Evolutionary conservation across 164 flowering plant genomes (phyloP).

Genomic region (Magnolia kwangsiensis): DNA sequence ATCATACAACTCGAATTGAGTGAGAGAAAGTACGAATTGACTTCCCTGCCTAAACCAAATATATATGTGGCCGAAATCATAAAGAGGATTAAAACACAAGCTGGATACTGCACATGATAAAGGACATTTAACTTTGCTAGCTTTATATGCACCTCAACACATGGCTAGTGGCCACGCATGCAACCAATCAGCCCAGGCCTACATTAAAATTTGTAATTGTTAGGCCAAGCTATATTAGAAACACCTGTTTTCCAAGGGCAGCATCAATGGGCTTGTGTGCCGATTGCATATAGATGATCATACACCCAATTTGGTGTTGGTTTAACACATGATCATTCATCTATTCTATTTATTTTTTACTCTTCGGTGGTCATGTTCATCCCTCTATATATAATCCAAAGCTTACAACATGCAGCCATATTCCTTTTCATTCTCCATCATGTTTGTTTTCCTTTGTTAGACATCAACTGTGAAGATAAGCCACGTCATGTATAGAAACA

Average conservation of each 20-base stretch:
- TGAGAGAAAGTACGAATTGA: too few relatives aligned
- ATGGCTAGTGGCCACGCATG: too few relatives aligned
- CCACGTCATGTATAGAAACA: conserved; percentile 73
- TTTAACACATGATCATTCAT: neutral
- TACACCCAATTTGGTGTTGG: neutral
- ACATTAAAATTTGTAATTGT: neutral
- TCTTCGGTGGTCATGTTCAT: neutral
- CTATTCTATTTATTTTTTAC: neutral
- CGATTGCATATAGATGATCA: neutral
- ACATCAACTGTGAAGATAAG: conserved; percentile 79
- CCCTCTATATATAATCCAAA: neutral
- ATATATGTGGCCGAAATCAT: too few relatives aligned
- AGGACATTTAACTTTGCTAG: too few relatives aligned
- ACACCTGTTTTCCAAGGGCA: neutral
- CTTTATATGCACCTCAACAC: too few relatives aligned
- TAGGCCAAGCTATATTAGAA: neutral
- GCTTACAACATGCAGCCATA: neutral
- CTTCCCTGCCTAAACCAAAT: too few relatives aligned
- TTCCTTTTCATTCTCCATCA: neutral
- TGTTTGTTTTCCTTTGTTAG: conserved; percentile 27
- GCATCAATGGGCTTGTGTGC: neutral
- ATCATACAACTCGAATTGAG: too few relatives aligned
- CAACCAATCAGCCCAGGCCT: neutral
- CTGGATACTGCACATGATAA: too few relatives aligned
- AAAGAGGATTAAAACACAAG: too few relatives aligned